phyloP scores from a whole-genome alignment of 768 basidiomycete species.

The Xerocomellus chrysenteron region DNA sequence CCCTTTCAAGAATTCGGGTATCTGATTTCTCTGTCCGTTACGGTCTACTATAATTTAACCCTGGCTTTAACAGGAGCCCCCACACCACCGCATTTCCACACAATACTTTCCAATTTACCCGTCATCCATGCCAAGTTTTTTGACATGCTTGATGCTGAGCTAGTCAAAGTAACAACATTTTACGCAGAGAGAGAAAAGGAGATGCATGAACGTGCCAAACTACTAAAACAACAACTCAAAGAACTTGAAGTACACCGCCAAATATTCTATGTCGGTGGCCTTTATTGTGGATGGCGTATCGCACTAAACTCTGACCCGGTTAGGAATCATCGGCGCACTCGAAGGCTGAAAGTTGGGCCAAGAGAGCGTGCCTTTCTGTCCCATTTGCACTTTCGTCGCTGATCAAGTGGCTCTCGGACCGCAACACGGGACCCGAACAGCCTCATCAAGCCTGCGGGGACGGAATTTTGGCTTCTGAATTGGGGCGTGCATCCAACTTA shows the following conservation, averaged over 20 bases:
- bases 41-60: background rate
- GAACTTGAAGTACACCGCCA: conserved; percentile 72
- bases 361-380: conserved; percentile 7
- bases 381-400: conserved; percentile 3
- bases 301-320: background rate
- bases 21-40: no score
- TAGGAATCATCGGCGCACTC: conserved; percentile 17
- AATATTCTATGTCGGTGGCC: conserved; percentile 49
- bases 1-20: conserved; percentile 15
- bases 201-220: conserved; percentile 47
- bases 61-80: conserved; percentile 7
- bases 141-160: conserved; percentile 67
- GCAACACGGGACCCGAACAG: background rate
- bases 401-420: background rate
- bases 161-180: conserved; percentile 85
- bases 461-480: background rate
- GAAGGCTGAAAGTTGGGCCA: conserved; percentile 11
- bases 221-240: conserved; percentile 65
- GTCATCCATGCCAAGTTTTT: conserved; percentile 73
- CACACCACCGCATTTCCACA: conserved; percentile 38
- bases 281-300: background rate
- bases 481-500: background rate
- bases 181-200: conserved; percentile 69
- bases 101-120: conserved; percentile 55
- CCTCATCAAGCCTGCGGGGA: background rate